Percentiles rank a stretch among this genome's conserved stretches.
Evolutionary conservation across 2,329 filamentous ascomycete genomes (phyloP).

Genomic region (Phyllosticta ampelicida): DNA sequence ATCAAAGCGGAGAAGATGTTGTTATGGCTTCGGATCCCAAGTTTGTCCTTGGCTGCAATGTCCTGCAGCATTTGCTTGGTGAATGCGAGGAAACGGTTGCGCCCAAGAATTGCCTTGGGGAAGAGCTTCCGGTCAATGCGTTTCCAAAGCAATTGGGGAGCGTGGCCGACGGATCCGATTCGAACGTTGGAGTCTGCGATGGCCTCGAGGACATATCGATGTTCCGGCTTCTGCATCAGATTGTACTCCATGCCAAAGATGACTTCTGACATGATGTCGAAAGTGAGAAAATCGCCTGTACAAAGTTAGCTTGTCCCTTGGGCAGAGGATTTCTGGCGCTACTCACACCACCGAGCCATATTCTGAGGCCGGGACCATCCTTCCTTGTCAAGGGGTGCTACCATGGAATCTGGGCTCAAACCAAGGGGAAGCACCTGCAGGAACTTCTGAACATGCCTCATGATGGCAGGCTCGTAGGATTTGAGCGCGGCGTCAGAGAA

Average conservation of each 20-base stretch:
- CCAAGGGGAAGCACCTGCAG: not conserved
- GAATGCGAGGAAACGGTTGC: slow-evolving; percentile 4
- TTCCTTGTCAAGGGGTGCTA: slow-evolving; percentile 10
- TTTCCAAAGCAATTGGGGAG: not conserved
- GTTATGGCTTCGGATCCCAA: slow-evolving; percentile 12
- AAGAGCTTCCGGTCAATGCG: slow-evolving; percentile 1
- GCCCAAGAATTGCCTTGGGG: slow-evolving; percentile 1
- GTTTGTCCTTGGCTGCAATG: not conserved
- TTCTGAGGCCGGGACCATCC: slow-evolving; percentile 35
- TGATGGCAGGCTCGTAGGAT: slow-evolving; percentile 3
- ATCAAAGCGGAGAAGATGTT: slow-evolving; percentile 40
- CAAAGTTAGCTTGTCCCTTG: not conserved
- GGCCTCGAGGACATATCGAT: slow-evolving; percentile 33
- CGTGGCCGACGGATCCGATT: slow-evolving; percentile 1
- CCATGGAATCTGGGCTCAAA: not conserved
- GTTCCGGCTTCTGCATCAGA: slow-evolving; percentile 31
- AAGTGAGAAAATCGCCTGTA: slow-evolving; percentile 32
- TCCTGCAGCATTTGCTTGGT: slow-evolving; percentile 2
- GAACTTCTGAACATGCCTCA: slow-evolving; percentile 3
- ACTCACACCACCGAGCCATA: slow-evolving; percentile 32
- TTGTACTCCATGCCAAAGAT: slow-evolving; percentile 36
- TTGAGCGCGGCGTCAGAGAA: slow-evolving; percentile 37
- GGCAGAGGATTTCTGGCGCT: not conserved
- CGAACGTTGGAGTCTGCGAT: slow-evolving; percentile 22
- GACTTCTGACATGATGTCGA: slow-evolving; percentile 43